phyloP scores from a whole-genome alignment of 768 basidiomycete genomes.

The Hypholoma sublateritium region DNA sequence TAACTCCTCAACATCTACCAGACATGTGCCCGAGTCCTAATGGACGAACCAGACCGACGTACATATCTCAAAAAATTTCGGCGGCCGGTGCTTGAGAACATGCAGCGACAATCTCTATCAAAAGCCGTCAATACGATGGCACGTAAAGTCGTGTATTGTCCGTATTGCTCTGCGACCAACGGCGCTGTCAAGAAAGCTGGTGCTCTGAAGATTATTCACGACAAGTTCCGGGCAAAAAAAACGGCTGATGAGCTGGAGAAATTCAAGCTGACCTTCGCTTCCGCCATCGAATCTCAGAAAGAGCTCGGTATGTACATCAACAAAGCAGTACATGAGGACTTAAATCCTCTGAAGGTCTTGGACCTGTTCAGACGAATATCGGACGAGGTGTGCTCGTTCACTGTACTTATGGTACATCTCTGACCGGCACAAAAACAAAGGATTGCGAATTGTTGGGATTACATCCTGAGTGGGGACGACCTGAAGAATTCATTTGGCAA shows the following conservation, averaged over 20 bases:
- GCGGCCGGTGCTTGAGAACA: slow-evolving; percentile 85
- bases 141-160: slow-evolving; percentile 90
- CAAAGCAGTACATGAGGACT: slow-evolving; percentile 88
- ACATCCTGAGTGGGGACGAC: slow-evolving; percentile 84
- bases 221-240: slow-evolving; percentile 95
- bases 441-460: slow-evolving; percentile 95
- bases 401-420: not conserved
- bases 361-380: slow-evolving; percentile 92
- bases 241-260: slow-evolving; percentile 85
- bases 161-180: slow-evolving; percentile 90
- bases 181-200: slow-evolving; percentile 96
- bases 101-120: slow-evolving; percentile 77
- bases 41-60: slow-evolving; percentile 86
- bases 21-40: slow-evolving; percentile 90
- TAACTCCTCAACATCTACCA: slow-evolving; percentile 21
- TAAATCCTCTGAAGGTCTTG: slow-evolving; percentile 92
- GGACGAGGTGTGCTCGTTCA: slow-evolving; percentile 62
- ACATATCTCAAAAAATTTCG: slow-evolving; percentile 88
- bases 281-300: slow-evolving; percentile 84
- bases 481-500: slow-evolving; percentile 98
- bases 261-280: slow-evolving; percentile 79
- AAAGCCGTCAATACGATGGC: slow-evolving; percentile 86
- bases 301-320: slow-evolving; percentile 82
- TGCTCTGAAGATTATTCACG: slow-evolving; percentile 94
- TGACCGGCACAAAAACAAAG: slow-evolving; percentile 37